Conservation (phyloP, 2,329 filamentous ascomycete species). For the Berkeleyomyces rouxiae region DNA sequence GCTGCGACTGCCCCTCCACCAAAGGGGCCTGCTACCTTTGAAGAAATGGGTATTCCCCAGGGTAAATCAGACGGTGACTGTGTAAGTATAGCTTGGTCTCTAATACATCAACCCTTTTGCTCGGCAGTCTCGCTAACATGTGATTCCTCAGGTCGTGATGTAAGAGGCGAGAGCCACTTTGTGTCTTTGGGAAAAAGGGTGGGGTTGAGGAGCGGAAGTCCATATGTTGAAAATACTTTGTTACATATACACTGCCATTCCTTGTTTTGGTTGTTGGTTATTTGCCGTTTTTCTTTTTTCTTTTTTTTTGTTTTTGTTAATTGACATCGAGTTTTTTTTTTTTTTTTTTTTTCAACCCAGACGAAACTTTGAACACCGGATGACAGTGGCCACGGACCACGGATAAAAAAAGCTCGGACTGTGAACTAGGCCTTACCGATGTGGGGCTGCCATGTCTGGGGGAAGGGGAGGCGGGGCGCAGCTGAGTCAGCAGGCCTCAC, state of each 20-base stretch:
- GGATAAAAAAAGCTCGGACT: neutral
- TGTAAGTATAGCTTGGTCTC: slow-evolving; percentile 39
- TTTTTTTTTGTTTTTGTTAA: neutral
- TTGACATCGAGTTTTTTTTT: neutral
- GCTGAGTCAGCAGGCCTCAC: neutral
- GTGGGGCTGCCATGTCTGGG: neutral
- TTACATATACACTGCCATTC: neutral
- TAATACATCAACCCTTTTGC: neutral
- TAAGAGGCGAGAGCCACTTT: neutral
- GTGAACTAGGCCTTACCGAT: neutral
- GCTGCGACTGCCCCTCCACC: slow-evolving; percentile 31
- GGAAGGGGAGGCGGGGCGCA: no score
- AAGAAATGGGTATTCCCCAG: slow-evolving; percentile 90
- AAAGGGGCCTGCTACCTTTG: slow-evolving; percentile 87
- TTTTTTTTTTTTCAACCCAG: neutral
- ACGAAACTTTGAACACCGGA: neutral
- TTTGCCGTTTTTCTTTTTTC: no score
- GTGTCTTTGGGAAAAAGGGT: neutral
- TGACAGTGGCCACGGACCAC: neutral
- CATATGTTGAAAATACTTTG: neutral
- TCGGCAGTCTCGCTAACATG: neutral
- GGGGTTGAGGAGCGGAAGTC: neutral
- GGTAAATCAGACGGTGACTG: slow-evolving; percentile 78
- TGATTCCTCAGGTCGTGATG: neutral
- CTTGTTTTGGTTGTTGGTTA: neutral